Conservation (phyloP, 345 rosid genomes). For the Linum lewisii region DNA sequence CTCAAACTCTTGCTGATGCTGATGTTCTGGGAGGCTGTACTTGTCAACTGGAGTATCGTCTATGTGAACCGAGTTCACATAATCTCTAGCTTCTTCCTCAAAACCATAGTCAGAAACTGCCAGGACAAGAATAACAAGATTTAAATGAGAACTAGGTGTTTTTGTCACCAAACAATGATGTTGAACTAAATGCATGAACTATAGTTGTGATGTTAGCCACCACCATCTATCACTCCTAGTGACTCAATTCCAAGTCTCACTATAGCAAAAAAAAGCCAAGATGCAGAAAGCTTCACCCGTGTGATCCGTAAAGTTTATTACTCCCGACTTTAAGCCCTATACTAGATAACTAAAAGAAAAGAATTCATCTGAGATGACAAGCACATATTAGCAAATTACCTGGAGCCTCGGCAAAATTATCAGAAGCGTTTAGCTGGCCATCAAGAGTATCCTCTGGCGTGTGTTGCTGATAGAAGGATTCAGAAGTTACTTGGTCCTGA, state of each 20-base stretch:
- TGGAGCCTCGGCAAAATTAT: conserved; percentile 47
- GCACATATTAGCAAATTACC: conserved; percentile 26
- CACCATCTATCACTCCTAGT: no score
- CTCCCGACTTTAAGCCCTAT: background rate
- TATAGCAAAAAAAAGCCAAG: background rate
- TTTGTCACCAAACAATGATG: background rate
- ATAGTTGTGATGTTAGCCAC: no score
- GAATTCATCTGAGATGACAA: no score
- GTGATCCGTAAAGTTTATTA: background rate
- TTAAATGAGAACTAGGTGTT: background rate
- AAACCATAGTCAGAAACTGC: conserved; percentile 58
- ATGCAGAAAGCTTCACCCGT: background rate
- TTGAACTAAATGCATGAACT: background rate
- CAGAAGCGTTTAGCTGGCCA: conserved; percentile 37
- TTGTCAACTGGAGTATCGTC: conserved; percentile 67
- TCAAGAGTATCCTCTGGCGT: conserved; percentile 42
- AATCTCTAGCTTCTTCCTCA: conserved; percentile 80
- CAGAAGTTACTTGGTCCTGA: background rate
- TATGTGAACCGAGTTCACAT: conserved; percentile 48
- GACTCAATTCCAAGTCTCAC: no score
- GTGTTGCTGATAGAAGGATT: conserved; percentile 18
- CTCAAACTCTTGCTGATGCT: conserved; percentile 49
- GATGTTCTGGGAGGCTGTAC: conserved; percentile 54
- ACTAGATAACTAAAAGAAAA: background rate
- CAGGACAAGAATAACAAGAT: conserved; percentile 15